Evolutionary conservation across 2,329 filamentous ascomycete genomes (phyloP).

Genomic region (Ceratocystis papillata): DNA sequence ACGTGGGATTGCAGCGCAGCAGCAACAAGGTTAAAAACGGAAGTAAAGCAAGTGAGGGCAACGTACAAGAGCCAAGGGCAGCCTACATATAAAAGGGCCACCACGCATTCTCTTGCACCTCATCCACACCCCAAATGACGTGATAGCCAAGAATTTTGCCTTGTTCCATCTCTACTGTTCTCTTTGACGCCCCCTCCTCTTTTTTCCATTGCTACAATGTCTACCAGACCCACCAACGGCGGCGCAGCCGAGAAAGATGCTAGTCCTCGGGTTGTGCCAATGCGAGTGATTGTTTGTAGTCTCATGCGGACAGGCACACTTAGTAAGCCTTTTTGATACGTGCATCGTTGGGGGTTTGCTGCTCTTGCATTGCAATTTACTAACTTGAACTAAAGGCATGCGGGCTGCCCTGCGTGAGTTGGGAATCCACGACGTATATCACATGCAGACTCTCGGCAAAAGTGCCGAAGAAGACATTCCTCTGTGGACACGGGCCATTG

Average conservation of each 20-base stretch:
- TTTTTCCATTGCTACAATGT: conserved; percentile 3
- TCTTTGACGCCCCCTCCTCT: neutral
- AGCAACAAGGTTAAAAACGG: too few relatives aligned
- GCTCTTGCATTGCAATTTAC: neutral
- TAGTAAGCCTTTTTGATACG: conserved; percentile 28
- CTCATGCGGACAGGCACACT: conserved; percentile 34
- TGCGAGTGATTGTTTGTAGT: conserved; percentile 35
- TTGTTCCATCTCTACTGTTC: neutral
- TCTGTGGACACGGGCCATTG: conserved; percentile 27
- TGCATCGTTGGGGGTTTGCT: neutral
- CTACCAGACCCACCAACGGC: conserved; percentile 20
- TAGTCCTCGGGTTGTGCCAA: conserved; percentile 31
- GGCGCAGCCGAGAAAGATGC: conserved; percentile 21
- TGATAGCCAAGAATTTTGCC: conserved; percentile 11
- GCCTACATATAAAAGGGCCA: conserved; percentile 19
- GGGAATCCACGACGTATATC: conserved; percentile 33
- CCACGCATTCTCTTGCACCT: neutral
- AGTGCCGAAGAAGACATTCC: conserved; percentile 24
- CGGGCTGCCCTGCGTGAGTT: conserved; percentile 31
- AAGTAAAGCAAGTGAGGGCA: neutral
- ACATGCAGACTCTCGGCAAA: conserved; percentile 30
- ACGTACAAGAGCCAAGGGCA: neutral
- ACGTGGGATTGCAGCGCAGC: too few relatives aligned
- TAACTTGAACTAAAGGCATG: conserved; percentile 28
- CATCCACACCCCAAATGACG: conserved; percentile 12